Evolutionary conservation across 2,329 filamentous ascomycete genomes (phyloP).

Genomic region (Ceratocystis huliohia): DNA sequence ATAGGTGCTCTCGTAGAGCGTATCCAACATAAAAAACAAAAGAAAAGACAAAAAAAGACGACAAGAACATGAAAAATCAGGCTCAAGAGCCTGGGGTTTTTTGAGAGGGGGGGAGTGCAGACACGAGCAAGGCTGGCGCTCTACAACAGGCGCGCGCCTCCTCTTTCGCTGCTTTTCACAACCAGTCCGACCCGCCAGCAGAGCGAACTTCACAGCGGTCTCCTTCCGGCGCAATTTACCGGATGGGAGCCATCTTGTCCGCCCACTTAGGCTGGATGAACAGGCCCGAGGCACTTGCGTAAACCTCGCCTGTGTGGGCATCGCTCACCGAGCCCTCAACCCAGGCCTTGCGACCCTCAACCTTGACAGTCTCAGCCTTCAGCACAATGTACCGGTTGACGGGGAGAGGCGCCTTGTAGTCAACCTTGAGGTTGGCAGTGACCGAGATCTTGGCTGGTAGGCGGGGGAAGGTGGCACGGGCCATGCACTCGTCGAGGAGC

Average conservation of each 20-base stretch:
- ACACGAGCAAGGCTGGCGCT: no score
- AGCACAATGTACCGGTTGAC: slow-evolving; percentile 68
- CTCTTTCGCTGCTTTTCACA: neutral
- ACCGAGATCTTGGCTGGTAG: slow-evolving; percentile 75
- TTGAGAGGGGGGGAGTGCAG: no score
- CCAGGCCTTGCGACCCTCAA: slow-evolving; percentile 90
- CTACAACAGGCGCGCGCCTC: neutral
- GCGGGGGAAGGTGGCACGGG: slow-evolving; percentile 74
- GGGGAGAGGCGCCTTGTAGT: slow-evolving; percentile 70
- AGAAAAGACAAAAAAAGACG: neutral
- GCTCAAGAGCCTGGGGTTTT: neutral
- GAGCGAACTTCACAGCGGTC: neutral
- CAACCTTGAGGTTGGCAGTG: slow-evolving; percentile 71
- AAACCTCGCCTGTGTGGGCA: slow-evolving; percentile 18
- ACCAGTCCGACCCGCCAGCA: slow-evolving; percentile 2
- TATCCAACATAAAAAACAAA: slow-evolving; percentile 6
- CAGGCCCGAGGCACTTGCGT: slow-evolving; percentile 16
- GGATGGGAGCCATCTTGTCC: slow-evolving; percentile 20
- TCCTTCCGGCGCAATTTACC: slow-evolving; percentile 7
- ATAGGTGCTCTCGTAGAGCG: slow-evolving; percentile 8
- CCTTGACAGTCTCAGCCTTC: slow-evolving; percentile 64
- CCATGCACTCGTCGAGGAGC: slow-evolving; percentile 79
- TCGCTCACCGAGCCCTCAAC: slow-evolving; percentile 49
- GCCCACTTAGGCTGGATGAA: slow-evolving; percentile 20
- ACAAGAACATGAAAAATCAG: neutral